These are phyloP conservation scores for Verticillium tricorpus DNA, from an alignment of 2,329 filamentous ascomycete species.

Conservation along the genomic window DNA sequence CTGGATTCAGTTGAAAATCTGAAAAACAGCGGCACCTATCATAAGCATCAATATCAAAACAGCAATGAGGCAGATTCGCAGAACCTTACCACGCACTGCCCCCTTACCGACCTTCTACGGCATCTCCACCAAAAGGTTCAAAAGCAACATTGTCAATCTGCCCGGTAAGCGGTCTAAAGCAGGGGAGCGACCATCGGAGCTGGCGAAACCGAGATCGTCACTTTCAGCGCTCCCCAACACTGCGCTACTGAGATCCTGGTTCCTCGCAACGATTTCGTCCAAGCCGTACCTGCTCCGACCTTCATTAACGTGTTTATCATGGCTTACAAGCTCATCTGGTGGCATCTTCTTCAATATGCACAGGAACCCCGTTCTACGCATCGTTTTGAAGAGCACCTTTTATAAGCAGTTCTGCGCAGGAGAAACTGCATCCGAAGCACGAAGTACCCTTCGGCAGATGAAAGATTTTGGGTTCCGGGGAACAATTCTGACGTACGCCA, in stretches of 20 bases:
- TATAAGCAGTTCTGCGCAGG: conserved; percentile 54
- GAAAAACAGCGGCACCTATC: background rate
- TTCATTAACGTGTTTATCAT: background rate
- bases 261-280: background rate
- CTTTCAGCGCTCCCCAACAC: background rate
- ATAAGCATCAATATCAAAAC: background rate
- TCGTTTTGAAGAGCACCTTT: conserved; percentile 44
- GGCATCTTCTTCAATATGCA: conserved; percentile 35
- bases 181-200: background rate
- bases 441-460: conserved; percentile 33
- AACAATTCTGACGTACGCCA: conserved; percentile 51
- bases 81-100: background rate
- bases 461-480: conserved; percentile 47
- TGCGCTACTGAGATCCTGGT: background rate
- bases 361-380: conserved; percentile 41
- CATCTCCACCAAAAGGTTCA: background rate
- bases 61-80: background rate
- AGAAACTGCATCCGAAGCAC: conserved; percentile 40
- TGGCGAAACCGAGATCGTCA: background rate
- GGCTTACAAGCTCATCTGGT: background rate
- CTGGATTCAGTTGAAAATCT: too few relatives aligned
- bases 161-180: background rate
- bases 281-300: background rate
- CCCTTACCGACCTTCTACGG: background rate
- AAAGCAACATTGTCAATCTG: background rate